These are phyloP conservation scores for Ampelocalamus luodianensis DNA, from an alignment of 176 grass and related monocot genomes.

Conservation along the genomic window DNA sequence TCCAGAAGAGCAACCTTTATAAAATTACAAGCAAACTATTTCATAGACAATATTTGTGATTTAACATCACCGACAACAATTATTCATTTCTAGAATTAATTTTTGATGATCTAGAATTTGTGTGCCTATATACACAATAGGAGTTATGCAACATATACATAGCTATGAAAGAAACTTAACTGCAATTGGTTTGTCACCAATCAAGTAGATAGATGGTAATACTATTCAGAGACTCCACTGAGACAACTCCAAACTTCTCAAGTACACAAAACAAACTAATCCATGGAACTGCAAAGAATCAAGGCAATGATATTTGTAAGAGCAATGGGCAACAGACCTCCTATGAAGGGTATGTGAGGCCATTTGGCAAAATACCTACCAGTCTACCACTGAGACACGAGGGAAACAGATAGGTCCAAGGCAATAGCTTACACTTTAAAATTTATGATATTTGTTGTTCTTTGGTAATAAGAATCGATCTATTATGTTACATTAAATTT, in stretches of 20 bases:
- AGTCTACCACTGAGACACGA: not conserved
- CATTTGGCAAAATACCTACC: slow-evolving; percentile 36
- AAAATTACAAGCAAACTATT: slow-evolving; percentile 1
- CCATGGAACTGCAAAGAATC: slow-evolving; percentile 61
- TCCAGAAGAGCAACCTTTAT: not conserved
- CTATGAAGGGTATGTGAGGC: slow-evolving; percentile 11
- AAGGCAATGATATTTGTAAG: slow-evolving; percentile 49
- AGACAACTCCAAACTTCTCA: slow-evolving; percentile 60
- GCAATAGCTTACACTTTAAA: slow-evolving; percentile 14
- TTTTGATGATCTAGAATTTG: not conserved
- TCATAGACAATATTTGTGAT: not conserved
- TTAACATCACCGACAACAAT: not conserved
- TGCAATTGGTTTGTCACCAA: slow-evolving; percentile 56
- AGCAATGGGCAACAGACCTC: slow-evolving; percentile 37
- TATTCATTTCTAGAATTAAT: not conserved
- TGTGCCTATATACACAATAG: not conserved
- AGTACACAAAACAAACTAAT: slow-evolving; percentile 65
- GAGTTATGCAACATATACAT: slow-evolving; percentile 19
- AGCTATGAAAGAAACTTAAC: slow-evolving; percentile 66
- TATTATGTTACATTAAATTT: not conserved
- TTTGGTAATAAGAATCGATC: not conserved
- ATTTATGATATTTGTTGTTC: not conserved
- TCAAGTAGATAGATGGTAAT: slow-evolving; percentile 48
- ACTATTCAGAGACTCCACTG: slow-evolving; percentile 47
- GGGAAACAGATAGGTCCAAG: slow-evolving; percentile 12